phyloP scores from a whole-genome alignment of 23 red algal genomes.

The Agarophyton chilense region DNA sequence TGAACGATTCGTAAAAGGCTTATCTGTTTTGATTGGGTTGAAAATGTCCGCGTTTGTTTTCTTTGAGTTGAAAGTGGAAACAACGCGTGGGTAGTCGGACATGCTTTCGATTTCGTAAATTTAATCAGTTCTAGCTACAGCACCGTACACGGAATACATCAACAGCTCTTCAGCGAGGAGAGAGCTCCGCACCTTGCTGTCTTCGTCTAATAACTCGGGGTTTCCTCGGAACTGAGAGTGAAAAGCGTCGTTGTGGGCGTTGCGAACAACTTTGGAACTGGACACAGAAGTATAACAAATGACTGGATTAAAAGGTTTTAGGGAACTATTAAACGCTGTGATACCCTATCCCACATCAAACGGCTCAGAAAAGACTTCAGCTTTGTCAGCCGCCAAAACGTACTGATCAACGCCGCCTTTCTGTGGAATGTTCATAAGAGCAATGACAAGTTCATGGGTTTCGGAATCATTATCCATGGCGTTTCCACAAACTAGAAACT shows the following conservation, averaged over 20 bases:
- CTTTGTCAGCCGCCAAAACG: neutral
- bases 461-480: slow-evolving; percentile 61
- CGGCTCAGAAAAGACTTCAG: neutral
- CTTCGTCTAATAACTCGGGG: slow-evolving; percentile 48
- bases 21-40: too few species aligned
- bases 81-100: neutral
- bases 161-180: slow-evolving; percentile 52
- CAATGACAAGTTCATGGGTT: slow-evolving; percentile 44
- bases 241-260: slow-evolving; percentile 58
- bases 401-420: neutral
- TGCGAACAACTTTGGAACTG: slow-evolving; percentile 52
- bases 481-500: slow-evolving; percentile 42
- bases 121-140: neutral
- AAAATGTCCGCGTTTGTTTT: neutral
- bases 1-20: too few species aligned
- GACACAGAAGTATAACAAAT: slow-evolving; percentile 42
- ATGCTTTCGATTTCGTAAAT: slow-evolving; percentile 56
- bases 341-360: slow-evolving; percentile 47
- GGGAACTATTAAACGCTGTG: slow-evolving; percentile 10
- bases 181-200: slow-evolving; percentile 29
- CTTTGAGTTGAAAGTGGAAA: neutral
- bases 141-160: slow-evolving; percentile 64
- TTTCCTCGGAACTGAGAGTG: slow-evolving; percentile 25
- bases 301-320: slow-evolving; percentile 45
- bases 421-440: slow-evolving; percentile 42